Evolutionary conservation across 2,329 filamentous ascomycete species (phyloP).

Genomic region (Leptodontidium sp.): DNA sequence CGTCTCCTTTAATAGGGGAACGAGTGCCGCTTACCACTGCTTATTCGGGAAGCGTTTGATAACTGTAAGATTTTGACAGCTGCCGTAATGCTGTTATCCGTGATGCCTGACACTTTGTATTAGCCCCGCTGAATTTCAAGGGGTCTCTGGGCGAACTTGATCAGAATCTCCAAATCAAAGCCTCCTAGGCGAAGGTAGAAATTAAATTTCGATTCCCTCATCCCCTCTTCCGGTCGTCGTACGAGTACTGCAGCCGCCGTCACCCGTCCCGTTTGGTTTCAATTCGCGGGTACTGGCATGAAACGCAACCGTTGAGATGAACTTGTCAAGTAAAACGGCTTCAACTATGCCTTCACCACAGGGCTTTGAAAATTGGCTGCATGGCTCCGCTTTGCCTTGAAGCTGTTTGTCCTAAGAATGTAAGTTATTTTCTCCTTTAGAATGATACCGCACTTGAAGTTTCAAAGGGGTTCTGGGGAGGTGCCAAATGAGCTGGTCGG

Average conservation of each 20-base stretch:
- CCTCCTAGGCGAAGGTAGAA: too few species aligned
- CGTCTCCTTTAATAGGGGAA: too few species aligned
- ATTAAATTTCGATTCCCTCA: neutral
- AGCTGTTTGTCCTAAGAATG: neutral
- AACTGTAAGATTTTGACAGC: too few species aligned
- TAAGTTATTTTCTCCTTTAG: neutral
- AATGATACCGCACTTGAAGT: neutral
- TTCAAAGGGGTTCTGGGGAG: neutral
- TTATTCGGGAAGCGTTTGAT: too few species aligned
- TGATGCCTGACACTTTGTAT: too few species aligned
- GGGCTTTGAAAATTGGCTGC: neutral
- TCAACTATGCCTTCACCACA: neutral
- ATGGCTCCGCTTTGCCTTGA: neutral
- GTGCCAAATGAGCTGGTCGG: neutral
- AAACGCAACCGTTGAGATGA: constrained; percentile 4
- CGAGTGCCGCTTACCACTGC: too few species aligned
- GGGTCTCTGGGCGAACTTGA: too few species aligned
- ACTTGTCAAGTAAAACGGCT: neutral
- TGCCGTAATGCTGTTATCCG: neutral
- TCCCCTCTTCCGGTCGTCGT: neutral
- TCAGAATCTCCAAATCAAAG: too few species aligned
- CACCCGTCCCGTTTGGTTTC: neutral
- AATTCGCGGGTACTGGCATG: neutral
- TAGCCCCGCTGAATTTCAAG: too few species aligned
- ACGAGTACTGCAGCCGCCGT: neutral